These are phyloP conservation scores for Circinella umbellata DNA, from an alignment of 371 early-diverging fungal species.

Conservation along the genomic window DNA sequence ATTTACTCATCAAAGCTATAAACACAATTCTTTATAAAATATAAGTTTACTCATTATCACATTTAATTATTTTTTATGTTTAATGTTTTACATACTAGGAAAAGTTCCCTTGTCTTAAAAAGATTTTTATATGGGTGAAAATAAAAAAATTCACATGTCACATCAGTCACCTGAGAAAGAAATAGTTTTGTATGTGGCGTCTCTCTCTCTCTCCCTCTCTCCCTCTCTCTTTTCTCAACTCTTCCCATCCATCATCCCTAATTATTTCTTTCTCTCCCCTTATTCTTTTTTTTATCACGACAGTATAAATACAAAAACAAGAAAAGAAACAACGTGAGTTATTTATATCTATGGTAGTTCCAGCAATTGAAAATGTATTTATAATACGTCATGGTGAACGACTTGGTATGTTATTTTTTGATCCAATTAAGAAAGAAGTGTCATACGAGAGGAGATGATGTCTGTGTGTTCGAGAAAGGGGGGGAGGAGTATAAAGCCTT, in stretches of 20 bases:
- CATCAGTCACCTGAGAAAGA: no score
- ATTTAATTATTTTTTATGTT: no score
- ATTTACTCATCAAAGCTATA: no score
- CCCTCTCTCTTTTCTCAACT: no score
- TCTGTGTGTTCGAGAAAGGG: not conserved
- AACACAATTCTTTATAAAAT: no score
- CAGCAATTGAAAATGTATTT: constrained; percentile 19
- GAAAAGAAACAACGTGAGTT: not conserved
- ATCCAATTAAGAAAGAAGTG: no score
- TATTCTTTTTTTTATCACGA: not conserved
- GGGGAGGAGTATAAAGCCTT: not conserved
- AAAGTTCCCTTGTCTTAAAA: no score
- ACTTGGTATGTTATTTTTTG: constrained; percentile 21
- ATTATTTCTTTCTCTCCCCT: not conserved
- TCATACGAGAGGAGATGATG: not conserved
- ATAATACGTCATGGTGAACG: constrained; percentile 37
- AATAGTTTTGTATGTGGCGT: not conserved
- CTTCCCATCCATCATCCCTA: not conserved
- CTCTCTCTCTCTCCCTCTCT: not conserved
- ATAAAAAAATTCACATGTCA: no score
- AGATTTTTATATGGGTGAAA: no score
- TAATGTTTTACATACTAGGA: no score
- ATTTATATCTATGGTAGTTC: constrained; percentile 13
- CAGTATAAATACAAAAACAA: not conserved
- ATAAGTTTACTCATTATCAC: no score